Evolutionary conservation across 2,329 filamentous ascomycete species (phyloP).

Genomic region (Grosmannia penicillata): DNA sequence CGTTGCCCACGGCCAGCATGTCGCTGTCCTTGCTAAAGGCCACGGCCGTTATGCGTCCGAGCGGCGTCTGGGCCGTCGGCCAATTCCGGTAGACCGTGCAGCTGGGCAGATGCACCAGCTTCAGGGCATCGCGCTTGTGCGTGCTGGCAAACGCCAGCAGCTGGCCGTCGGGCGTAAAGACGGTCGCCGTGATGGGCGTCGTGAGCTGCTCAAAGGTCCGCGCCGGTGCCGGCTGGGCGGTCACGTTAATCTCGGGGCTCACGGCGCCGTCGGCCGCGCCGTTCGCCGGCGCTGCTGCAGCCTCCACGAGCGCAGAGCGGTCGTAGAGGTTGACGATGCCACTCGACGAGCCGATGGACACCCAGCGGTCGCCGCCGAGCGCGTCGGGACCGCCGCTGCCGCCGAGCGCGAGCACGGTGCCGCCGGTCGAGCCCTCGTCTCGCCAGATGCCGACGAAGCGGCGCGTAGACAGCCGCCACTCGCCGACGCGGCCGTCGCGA

Average conservation of each 20-base stretch:
- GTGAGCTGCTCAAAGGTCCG: conserved; percentile 73
- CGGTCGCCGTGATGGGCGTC: conserved; percentile 64
- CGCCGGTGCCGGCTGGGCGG: conserved; percentile 53
- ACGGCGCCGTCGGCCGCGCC: conserved; percentile 15
- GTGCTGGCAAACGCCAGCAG: conserved; percentile 73
- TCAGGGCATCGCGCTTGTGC: conserved; percentile 77
- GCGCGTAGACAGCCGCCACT: conserved; percentile 60
- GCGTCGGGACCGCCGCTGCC: conserved; percentile 44
- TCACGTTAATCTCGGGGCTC: conserved; percentile 32
- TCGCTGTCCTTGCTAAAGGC: conserved; percentile 52
- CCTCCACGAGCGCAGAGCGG: conserved; percentile 49
- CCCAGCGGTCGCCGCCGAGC: conserved; percentile 73
- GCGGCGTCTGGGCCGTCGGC: conserved; percentile 79
- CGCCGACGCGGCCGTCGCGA: conserved; percentile 77
- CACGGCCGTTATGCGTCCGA: conserved; percentile 68
- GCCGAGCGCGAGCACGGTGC: conserved; percentile 68
- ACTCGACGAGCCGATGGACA: conserved; percentile 71
- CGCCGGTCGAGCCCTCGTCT: conserved; percentile 79
- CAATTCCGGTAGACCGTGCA: conserved; percentile 95
- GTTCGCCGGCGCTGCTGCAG: neutral
- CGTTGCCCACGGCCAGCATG: conserved; percentile 74
- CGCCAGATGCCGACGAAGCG: conserved; percentile 71
- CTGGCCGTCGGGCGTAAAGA: conserved; percentile 81
- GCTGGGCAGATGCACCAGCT: conserved; percentile 76
- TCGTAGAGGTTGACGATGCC: conserved; percentile 94